Conservation (phyloP, 192 early-diverging fungal species). For the Coemansia reversa region DNA sequence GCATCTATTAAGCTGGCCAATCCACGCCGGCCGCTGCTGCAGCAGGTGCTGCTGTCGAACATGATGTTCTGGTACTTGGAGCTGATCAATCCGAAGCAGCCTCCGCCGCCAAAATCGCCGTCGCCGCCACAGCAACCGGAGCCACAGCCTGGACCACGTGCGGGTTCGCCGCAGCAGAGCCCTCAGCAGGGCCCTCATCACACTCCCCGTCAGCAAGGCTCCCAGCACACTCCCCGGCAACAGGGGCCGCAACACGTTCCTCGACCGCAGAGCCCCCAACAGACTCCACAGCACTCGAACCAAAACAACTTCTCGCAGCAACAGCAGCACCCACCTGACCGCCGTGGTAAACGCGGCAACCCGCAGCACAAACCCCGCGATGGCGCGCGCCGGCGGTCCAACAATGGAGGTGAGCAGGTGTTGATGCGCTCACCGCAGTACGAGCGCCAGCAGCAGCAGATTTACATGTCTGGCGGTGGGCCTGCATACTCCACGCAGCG, state of each 20-base stretch:
- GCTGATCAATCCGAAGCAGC: constrained; percentile 58
- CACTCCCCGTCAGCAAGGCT: background rate
- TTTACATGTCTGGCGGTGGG: constrained; percentile 29
- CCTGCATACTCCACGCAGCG: constrained; percentile 3
- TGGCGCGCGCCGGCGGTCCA: constrained; percentile 21
- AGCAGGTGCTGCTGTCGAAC: constrained; percentile 76
- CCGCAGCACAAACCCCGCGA: constrained; percentile 31
- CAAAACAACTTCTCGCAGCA: constrained; percentile 4
- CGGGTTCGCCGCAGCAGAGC: background rate
- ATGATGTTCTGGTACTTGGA: constrained; percentile 84
- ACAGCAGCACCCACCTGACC: constrained; percentile 9
- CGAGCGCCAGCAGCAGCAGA: constrained; percentile 56
- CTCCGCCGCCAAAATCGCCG: constrained; percentile 9
- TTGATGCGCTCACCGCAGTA: constrained; percentile 55
- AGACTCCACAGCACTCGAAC: constrained; percentile 8
- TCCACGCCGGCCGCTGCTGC: constrained; percentile 67
- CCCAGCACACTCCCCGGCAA: constrained; percentile 3
- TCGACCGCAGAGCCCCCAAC: constrained; percentile 1
- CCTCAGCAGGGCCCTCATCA: constrained; percentile 16
- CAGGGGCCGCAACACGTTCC: too few relatives aligned
- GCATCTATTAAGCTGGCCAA: constrained; percentile 75
- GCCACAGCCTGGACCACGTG: background rate
- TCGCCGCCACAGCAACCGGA: constrained; percentile 15
- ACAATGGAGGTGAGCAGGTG: constrained; percentile 32
- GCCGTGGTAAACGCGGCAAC: constrained; percentile 22